Evolutionary conservation across 164 flowering plant species (phyloP), one percentile per base, ranked within the genome.

Genomic region (Malania oleifera): DNA sequence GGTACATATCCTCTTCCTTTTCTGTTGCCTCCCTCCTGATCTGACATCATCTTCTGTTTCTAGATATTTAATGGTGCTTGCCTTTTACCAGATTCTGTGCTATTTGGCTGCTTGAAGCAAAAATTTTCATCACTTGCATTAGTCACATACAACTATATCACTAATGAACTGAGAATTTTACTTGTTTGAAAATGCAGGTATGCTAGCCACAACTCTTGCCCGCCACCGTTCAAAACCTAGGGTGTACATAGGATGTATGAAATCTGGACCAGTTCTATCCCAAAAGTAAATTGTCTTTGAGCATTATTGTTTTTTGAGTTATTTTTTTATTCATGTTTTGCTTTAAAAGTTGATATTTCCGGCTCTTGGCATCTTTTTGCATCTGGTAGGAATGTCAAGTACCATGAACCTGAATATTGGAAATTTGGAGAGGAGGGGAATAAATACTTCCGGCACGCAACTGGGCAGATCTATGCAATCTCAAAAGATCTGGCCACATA

Each of bases 391-490:
- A 54, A 34, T 45, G 70, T 62, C 3, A 70, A 62, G 60, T 70
- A 70, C 57, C 70, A 70, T 49, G 74, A 70, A 39, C 75, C 75
- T 13, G 75, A 71, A 27, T 63, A 26, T 59, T 66, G 70, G 70
- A 70, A 66, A 62, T 70, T 70, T 40, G 74, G 74, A 38, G 74
- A 65, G 57, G 70, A 66, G 26, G 74, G 74, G 54, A 70, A 66
- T 38, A 66, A 70, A 23, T 66, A 70, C 44, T 70, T 70, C 54
- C 63, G 74, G 8, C 74, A 70, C 46, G 74, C 74, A 29, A 70
- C 74, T 53, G 74, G 74, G n/a, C 74, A 70, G 67, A 66, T 70
- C n/a, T 70, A 70, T 59, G 74, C 70, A 3, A 52, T 70, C 38
- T 70, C 74, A 27, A 70, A 62, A 54, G 74, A 66, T 55, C 53